These are phyloP conservation scores for Tilletia indica DNA, from an alignment of 1,284 basidiomycete genomes.

Conservation along the genomic window DNA sequence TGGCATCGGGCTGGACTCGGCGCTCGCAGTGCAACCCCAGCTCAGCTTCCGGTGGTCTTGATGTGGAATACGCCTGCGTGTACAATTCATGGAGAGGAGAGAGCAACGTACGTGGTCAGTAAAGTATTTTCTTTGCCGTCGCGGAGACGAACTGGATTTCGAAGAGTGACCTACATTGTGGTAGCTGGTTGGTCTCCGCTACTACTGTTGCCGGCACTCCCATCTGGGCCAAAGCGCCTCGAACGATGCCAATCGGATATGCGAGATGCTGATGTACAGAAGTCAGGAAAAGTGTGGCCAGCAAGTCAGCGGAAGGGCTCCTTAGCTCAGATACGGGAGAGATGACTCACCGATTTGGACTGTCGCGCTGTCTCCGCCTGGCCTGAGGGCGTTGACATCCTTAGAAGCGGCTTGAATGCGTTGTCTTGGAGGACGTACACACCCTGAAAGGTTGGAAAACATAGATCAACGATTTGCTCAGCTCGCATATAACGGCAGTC, in stretches of 20 bases:
- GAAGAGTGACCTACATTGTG: conserved; percentile 23
- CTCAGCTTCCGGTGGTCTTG: conserved; percentile 8
- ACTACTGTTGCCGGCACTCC: conserved; percentile 41
- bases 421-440: conserved; percentile 92
- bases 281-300: neutral
- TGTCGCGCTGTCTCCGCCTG: conserved; percentile 70
- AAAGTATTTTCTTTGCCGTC: no score
- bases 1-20: no score
- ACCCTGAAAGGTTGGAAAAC: conserved; percentile 62
- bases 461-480: conserved; percentile 44
- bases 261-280: conserved; percentile 27
- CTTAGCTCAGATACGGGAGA: neutral
- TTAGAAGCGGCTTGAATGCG: conserved; percentile 75
- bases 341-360: conserved; percentile 67
- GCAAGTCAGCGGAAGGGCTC: neutral
- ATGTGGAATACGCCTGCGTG: conserved; percentile 2
- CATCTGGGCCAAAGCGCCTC: conserved; percentile 39
- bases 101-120: neutral
- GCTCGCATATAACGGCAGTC: conserved; percentile 59
- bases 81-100: neutral
- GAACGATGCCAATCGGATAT: conserved; percentile 40
- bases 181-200: conserved; percentile 40
- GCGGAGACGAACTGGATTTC: no score
- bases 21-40: no score
- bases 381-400: conserved; percentile 75